Evolutionary conservation across 2,329 filamentous ascomycete genomes (phyloP), one percentile per base, ranked within the genome.

Genomic region (Hymenoscyphus occultus): DNA sequence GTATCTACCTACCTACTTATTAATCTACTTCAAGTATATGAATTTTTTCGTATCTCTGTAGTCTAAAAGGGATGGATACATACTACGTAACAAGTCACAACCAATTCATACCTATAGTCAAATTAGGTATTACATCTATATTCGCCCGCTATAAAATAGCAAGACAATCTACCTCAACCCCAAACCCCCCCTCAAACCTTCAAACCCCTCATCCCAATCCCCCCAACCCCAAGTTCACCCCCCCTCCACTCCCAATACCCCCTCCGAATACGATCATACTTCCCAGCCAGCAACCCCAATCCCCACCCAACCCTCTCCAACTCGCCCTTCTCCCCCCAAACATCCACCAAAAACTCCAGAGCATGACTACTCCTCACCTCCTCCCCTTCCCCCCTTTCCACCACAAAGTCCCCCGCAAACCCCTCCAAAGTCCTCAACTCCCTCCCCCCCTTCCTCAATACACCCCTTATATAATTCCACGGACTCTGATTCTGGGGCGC

Each of bases 401-500:
- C 82, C 3, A 85, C 81, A 69, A 87, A 86, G 62, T 80, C 77
- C 65, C 77, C 76, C 0, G 79, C 81, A 72, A 87, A 87, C 16
- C 74, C 79, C 65, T 80, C 78, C 5, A 83, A 76, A 1, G 74
- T 77, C 1, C 70, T 76, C 35, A 87, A 73, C 59, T 77, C 72
- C 39, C 88, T 76, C 0, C 83, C 87, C 0, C 86, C 87, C 73
- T 92, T 90, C 65, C 83, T 82, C 66, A 96, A 77, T 58, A 92
- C 87, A 2, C 91, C 95, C 39, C 88, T 82, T 14, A 97, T 81
- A 77, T 97, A 99, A 77, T 93, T 95, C 95, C 95, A 99, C 1
- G 93, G 86, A 71, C 91, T 94, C 77, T 93, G 91, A 77, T 98
- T 99, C 82, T 98, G 93, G 57, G 95, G 95, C 51, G 93, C 93